These are phyloP conservation scores for Curvularia eragrostidis DNA, from an alignment of 2,329 filamentous ascomycete species.

Conservation along the genomic window DNA sequence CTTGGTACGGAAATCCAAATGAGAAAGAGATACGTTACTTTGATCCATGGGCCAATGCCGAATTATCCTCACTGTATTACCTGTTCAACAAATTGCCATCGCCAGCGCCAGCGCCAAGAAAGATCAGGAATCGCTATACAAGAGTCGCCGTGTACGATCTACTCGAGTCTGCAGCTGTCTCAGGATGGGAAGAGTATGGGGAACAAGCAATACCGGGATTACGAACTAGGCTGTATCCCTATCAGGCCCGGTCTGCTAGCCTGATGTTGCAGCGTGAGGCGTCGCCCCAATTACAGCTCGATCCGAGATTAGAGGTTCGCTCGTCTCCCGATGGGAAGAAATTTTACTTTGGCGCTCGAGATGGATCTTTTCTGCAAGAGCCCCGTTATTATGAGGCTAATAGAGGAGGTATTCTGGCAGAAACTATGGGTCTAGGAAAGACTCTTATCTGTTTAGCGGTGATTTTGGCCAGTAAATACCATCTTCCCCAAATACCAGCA, in stretches of 20 bases:
- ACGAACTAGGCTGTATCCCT: conserved; percentile 72
- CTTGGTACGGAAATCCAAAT: conserved; percentile 62
- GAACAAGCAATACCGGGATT: conserved; percentile 60
- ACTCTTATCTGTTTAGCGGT: conserved; percentile 79
- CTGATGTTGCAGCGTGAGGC: conserved; percentile 84
- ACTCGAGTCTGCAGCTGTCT: conserved; percentile 49
- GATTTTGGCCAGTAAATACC: conserved; percentile 75
- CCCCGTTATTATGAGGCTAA: conserved; percentile 76
- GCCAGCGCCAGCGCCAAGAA: conserved; percentile 63
- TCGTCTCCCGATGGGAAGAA: conserved; percentile 65
- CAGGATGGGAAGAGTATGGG: conserved; percentile 42
- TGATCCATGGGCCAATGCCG: conserved; percentile 51
- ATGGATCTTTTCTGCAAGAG: conserved; percentile 67
- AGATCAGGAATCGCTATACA: conserved; percentile 59
- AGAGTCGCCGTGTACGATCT: conserved; percentile 64
- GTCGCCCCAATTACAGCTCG: conserved; percentile 68
- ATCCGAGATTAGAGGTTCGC: conserved; percentile 72
- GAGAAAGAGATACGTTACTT: conserved; percentile 35
- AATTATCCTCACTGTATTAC: conserved; percentile 66
- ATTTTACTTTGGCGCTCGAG: conserved; percentile 75
- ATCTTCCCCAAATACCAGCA: conserved; percentile 71
- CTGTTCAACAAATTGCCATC: conserved; percentile 78
- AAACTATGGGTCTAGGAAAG: conserved; percentile 82
- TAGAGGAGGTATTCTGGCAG: conserved; percentile 78
- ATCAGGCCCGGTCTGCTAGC: conserved; percentile 81